Base-by-base conservation (phyloP, 768 basidiomycete genomes). In the Russula sp. region DNA sequence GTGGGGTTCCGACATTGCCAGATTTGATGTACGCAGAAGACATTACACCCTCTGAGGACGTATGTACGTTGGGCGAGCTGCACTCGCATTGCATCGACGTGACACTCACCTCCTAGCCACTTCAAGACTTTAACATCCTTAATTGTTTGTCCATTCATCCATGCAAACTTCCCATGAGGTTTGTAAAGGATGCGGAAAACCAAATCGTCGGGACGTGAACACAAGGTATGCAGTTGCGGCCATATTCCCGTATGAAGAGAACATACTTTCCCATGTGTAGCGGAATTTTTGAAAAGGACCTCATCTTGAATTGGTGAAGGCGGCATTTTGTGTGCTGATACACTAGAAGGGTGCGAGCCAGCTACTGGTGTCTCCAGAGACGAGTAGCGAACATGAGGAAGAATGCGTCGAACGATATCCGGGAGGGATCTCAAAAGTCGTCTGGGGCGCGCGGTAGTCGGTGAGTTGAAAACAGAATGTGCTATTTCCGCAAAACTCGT, bases 1-100 rank as follows among this genome's bases (percentile, higher is more conserved):
- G n/a, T 46, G 47, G 36, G 42, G 11, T 34, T 51, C 22, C 32
- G 8, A 64, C 42, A 39, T 11, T 34, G 35, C 63, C 63, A 16
- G 53, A 61, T 52, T 64, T 61, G 49, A 64, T 62, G 48, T 64
- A 25, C 16, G 63, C 63, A 47, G 60, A 56, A 20, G 63, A 64
- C 59, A 61, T 64, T 9, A 56, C 18, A 10, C 63, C 63, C 49
- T 61, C 63, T 64, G n/a, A 20, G n/a, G 20, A 47, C 46, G 25
- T 29, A 32, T 25, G 42, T 14, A 52, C n/a, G 29, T 43, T 51
- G 7, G 51, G 48, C 41, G 42, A 38, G 35, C 38, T 29, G 25
- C 32, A 29, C 1, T 0, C 5, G 29, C 32, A n/a, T 22, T 11
- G 9, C 34, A 46, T 20, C 1, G 29, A 56, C 42, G 36, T 35